A percentile compares a stretch with the other conserved stretches of the same genome.
These are phyloP conservation scores for Crithidia brevicula DNA, from an alignment of 208 protist species.

Conservation along the genomic window DNA sequence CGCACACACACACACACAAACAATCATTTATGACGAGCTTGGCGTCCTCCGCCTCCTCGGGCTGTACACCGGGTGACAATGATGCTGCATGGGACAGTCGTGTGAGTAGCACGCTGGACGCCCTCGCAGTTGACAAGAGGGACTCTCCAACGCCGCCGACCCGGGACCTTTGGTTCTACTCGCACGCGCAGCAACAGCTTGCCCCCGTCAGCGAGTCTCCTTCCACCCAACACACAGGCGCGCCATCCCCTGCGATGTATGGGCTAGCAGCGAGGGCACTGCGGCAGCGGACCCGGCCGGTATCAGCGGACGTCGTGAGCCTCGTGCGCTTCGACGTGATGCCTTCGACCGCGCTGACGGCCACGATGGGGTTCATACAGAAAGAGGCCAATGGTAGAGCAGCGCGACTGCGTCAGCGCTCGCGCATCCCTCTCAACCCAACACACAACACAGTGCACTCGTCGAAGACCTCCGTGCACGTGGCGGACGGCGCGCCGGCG, in stretches of 20 bases:
- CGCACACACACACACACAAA: not conserved
- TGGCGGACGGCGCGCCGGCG: not conserved
- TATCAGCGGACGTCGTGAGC: not conserved
- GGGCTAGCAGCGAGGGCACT: slow-evolving; percentile 13
- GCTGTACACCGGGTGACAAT: slow-evolving; percentile 1
- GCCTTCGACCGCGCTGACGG: not conserved
- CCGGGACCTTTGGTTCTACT: slow-evolving; percentile 14
- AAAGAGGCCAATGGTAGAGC: not conserved
- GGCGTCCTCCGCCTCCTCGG: slow-evolving; percentile 6
- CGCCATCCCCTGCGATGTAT: not conserved
- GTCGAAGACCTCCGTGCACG: not conserved
- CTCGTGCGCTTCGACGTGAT: slow-evolving; percentile 18
- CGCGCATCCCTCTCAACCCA: not conserved
- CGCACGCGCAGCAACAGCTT: slow-evolving; percentile 6
- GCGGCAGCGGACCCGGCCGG: not conserved
- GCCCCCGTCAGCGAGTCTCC: too few relatives aligned
- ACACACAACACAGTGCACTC: not conserved
- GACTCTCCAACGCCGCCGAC: not conserved
- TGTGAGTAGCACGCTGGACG: not conserved
- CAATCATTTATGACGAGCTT: slow-evolving; percentile 8
- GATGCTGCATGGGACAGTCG: not conserved
- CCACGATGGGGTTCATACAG: not conserved
- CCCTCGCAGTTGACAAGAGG: too few relatives aligned
- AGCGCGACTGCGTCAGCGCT: slow-evolving; percentile 5
- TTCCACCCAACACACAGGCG: too few relatives aligned